Evolutionary conservation across 345 rosid genomes (phyloP).

Genomic region (Rhodomyrtus tomentosa): DNA sequence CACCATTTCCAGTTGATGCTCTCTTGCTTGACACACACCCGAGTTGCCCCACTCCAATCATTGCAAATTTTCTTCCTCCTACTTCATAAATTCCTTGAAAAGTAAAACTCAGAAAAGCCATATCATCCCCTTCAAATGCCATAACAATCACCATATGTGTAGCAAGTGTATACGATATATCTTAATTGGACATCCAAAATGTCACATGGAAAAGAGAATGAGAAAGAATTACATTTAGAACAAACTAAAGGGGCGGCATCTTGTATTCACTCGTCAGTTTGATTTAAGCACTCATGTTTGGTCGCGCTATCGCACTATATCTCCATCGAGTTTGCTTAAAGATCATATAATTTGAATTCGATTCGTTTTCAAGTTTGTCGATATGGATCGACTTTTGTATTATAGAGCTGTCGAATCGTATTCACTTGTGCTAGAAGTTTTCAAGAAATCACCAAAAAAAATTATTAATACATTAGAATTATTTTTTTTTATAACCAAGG

Average conservation of each 20-base stretch:
- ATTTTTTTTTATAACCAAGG: too few relatives aligned
- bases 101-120: not conserved
- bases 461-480: too few relatives aligned
- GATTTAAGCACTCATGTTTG: not conserved
- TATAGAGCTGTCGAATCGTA: not conserved
- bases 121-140: not conserved
- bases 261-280: not conserved
- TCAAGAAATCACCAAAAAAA: not conserved
- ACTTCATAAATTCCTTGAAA: not conserved
- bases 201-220: not conserved
- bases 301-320: not conserved
- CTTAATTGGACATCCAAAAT: not conserved
- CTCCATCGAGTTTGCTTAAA: not conserved
- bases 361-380: not conserved
- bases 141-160: not conserved
- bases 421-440: too few relatives aligned
- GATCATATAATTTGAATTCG: not conserved
- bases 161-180: not conserved
- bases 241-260: not conserved
- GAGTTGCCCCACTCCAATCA: not conserved
- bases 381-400: not conserved
- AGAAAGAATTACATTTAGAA: not conserved
- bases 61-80: constrained; percentile 3
- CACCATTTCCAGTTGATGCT: not conserved
- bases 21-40: not conserved